Evolutionary conservation across 257 asterid species (phyloP).

Genomic region (Solanum arcanum): DNA sequence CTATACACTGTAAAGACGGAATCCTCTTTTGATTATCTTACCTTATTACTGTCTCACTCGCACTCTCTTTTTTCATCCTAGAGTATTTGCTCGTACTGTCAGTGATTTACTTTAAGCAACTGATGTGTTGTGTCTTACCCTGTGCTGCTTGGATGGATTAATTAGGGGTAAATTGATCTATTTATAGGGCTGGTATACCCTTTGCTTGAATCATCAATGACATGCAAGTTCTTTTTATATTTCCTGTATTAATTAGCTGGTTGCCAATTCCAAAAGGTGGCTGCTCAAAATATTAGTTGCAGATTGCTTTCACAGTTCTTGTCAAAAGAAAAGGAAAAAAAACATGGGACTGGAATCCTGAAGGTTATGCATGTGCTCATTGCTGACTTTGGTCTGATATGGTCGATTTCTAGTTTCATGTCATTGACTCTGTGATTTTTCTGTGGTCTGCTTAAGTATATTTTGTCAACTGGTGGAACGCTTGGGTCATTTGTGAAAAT

Average conservation of each 20-base stretch:
- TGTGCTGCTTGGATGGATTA: neutral
- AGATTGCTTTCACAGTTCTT: neutral
- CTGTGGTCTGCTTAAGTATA: neutral
- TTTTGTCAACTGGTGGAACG: neutral
- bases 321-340: neutral
- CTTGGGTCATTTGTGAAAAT: neutral
- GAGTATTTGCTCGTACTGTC: neutral
- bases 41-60: neutral
- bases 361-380: neutral
- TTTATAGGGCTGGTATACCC: neutral
- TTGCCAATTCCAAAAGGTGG: neutral
- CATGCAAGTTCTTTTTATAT: neutral
- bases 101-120: neutral
- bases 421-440: neutral
- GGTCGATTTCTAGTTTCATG: neutral
- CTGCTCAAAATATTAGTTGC: neutral
- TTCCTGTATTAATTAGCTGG: neutral
- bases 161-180: neutral
- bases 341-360: neutral
- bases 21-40: neutral
- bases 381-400: neutral
- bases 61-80: neutral
- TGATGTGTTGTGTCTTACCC: neutral
- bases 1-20: neutral
- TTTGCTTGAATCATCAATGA: neutral